These are phyloP conservation scores for Cymodocea nodosa DNA, from an alignment of 116 monocot species.

Conservation along the genomic window DNA sequence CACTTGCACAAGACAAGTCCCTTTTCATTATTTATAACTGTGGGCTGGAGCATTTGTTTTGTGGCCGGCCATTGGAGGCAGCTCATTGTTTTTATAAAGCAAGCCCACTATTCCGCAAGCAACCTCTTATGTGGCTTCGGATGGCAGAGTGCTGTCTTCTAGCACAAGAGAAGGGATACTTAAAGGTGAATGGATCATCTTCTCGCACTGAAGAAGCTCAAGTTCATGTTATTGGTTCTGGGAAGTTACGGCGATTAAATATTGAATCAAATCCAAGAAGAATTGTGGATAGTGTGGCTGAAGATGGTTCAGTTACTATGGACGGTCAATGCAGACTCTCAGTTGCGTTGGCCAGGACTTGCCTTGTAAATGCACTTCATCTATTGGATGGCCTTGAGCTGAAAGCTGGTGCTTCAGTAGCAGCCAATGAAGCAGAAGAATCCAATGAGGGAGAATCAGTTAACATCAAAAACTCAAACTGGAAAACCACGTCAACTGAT, in stretches of 20 bases:
- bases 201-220: slow-evolving; percentile 19
- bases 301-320: slow-evolving; percentile 15
- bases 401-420: background rate
- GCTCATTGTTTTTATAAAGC: slow-evolving; percentile 63
- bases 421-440: background rate
- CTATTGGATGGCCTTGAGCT: slow-evolving; percentile 33
- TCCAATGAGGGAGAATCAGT: background rate
- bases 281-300: slow-evolving; percentile 12
- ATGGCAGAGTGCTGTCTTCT: slow-evolving; percentile 71
- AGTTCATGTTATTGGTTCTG: slow-evolving; percentile 56
- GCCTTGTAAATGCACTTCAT: slow-evolving; percentile 53
- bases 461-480: slow-evolving; percentile 6
- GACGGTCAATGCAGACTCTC: slow-evolving; percentile 40
- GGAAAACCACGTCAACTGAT: slow-evolving; percentile 1
- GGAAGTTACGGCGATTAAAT: slow-evolving; percentile 50
- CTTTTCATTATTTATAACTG: slow-evolving; percentile 56
- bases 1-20: slow-evolving; percentile 68
- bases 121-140: slow-evolving; percentile 72
- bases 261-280: slow-evolving; percentile 21
- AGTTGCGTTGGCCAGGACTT: slow-evolving; percentile 62
- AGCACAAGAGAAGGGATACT: slow-evolving; percentile 58
- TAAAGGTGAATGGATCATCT: slow-evolving; percentile 10
- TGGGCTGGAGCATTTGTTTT: slow-evolving; percentile 50
- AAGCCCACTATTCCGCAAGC: slow-evolving; percentile 23
- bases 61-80: slow-evolving; percentile 58